A percentile compares a stretch with the other conserved stretches of the same genome.
These are phyloP conservation scores for Skeletonema potamos DNA, from an alignment of 108 stramenopile genomes.

Conservation along the genomic window DNA sequence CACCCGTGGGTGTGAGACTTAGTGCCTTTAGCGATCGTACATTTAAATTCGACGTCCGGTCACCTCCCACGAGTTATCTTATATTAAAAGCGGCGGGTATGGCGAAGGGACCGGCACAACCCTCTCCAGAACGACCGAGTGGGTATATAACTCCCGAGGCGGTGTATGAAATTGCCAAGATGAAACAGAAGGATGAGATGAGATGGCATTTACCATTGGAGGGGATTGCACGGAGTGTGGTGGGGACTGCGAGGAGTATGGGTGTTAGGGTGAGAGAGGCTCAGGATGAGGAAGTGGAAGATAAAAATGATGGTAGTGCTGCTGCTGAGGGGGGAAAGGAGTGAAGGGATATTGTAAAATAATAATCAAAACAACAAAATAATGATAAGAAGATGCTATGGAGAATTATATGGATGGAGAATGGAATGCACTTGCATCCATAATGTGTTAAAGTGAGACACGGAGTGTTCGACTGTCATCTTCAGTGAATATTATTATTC, in stretches of 20 bases:
- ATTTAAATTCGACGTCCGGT: constrained; percentile 79
- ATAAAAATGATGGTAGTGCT: not conserved
- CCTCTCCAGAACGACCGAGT: constrained; percentile 48
- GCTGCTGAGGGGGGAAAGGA: not conserved
- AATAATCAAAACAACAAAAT: not conserved
- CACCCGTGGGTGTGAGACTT: constrained; percentile 71
- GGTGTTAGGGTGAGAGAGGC: constrained; percentile 65
- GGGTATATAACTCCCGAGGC: constrained; percentile 87
- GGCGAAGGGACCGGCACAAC: constrained; percentile 71
- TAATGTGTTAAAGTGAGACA: too few species aligned
- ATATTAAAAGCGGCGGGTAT: constrained; percentile 78
- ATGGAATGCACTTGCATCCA: not conserved
- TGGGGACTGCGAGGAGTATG: constrained; percentile 82
- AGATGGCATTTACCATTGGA: constrained; percentile 79
- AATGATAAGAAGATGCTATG: not conserved
- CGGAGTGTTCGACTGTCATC: too few species aligned
- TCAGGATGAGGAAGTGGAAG: constrained; percentile 18
- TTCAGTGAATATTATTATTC: too few species aligned
- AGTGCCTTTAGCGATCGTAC: constrained; percentile 80
- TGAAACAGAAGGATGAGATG: constrained; percentile 84
- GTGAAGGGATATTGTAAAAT: not conserved
- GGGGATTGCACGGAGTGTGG: constrained; percentile 77
- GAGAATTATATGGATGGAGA: too few species aligned
- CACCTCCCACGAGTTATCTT: constrained; percentile 85
- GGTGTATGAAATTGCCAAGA: constrained; percentile 90